A percentile compares a stretch with the other conserved stretches of the same genome.
phyloP scores from a whole-genome alignment of 306 rosid genomes.

The Prunus persica region Prunus_persica_NCBIv2 NC_034013.1:9908001-9908500 shows the following conservation, averaged over 20 bases:
- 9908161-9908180: background rate
- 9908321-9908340: background rate
- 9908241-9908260: background rate
- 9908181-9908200: background rate
- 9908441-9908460: background rate
- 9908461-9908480: background rate
- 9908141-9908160: background rate
- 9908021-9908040: background rate
- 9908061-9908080: background rate
- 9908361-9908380: background rate
- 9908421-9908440: background rate
- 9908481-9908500: slow-evolving; percentile 7
- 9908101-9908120: no score
- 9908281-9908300: background rate
- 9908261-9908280: background rate
- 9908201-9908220: background rate
- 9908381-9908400: background rate
- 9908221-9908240: background rate
- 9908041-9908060: background rate
- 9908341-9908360: background rate
- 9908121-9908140: background rate
- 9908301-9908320: background rate
- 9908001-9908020: background rate
- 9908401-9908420: background rate
- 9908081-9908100: background rate